Percentiles rank a stretch among this genome's conserved stretches.
These are phyloP conservation scores for Sporisorium sorghi DNA, from an alignment of 1,284 basidiomycete genomes.

Conservation along the genomic window DNA sequence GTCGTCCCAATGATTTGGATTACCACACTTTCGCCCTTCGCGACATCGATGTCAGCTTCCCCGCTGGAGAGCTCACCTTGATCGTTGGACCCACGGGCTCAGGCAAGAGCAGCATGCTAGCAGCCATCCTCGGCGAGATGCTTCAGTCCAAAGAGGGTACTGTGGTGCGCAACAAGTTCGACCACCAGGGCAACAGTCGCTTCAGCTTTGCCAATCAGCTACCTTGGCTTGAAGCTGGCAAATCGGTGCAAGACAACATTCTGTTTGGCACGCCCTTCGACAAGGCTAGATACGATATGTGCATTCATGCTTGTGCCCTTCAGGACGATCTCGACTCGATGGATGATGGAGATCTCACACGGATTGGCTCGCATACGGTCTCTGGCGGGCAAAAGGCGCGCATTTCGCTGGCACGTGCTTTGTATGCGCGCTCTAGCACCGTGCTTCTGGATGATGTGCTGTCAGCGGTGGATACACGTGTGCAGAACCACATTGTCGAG, in stretches of 20 bases:
- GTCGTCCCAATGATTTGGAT: not conserved
- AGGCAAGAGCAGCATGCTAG: conserved; percentile 63
- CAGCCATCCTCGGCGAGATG: conserved; percentile 62
- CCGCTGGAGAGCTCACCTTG: conserved; percentile 44
- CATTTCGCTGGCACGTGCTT: conserved; percentile 60
- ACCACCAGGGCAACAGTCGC: conserved; percentile 47
- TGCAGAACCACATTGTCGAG: conserved; percentile 72
- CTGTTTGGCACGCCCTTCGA: conserved; percentile 54
- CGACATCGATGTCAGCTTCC: conserved; percentile 51
- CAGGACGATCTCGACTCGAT: conserved; percentile 56
- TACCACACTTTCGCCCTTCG: conserved; percentile 27
- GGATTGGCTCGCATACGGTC: conserved; percentile 62
- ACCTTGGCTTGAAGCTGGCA: conserved; percentile 50
- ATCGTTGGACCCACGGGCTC: conserved; percentile 60
- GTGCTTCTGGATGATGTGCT: conserved; percentile 66
- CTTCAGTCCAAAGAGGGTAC: conserved; percentile 34
- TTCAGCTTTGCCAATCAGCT: conserved; percentile 56
- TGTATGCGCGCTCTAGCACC: conserved; percentile 59
- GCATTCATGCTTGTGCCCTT: conserved; percentile 62
- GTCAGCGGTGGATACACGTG: conserved; percentile 74
- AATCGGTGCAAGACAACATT: conserved; percentile 61
- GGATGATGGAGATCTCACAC: conserved; percentile 62
- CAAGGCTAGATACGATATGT: conserved; percentile 48
- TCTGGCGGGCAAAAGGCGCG: conserved; percentile 66
- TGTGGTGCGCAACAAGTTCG: conserved; percentile 45